Percentiles rank a stretch among this genome's conserved stretches.
phyloP scores from a whole-genome alignment of 1,139 yeast species.

The Kodamaea sp. region DNA sequence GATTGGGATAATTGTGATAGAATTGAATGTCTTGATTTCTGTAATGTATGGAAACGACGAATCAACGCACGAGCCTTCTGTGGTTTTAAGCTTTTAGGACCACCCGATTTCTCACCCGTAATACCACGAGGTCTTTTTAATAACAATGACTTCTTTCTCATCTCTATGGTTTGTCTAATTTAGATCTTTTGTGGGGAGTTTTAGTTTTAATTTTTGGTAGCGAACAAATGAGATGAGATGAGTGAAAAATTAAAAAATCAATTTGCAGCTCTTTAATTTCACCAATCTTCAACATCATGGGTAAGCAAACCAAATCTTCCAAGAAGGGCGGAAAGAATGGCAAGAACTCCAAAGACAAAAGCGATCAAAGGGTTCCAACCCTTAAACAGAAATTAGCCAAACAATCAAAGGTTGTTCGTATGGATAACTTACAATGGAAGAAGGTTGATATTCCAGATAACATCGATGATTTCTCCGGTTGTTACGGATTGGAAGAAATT shows the following conservation, averaged over 20 bases:
- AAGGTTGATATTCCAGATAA: conserved; percentile 79
- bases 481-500: conserved; percentile 88
- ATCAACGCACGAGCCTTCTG: conserved; percentile 63
- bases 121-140: conserved; percentile 20
- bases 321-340: conserved; percentile 10
- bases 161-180: conserved; percentile 3
- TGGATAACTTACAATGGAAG: conserved; percentile 67
- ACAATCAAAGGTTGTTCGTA: conserved; percentile 43
- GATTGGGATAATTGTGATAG: conserved; percentile 19
- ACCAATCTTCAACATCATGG: conserved; percentile 2
- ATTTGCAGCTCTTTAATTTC: neutral
- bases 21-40: conserved; percentile 46
- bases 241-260: neutral
- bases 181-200: neutral
- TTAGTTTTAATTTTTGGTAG: neutral
- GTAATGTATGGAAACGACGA: conserved; percentile 62
- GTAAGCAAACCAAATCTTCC: conserved; percentile 5
- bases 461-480: conserved; percentile 82
- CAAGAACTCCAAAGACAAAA: conserved; percentile 10
- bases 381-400: conserved; percentile 31
- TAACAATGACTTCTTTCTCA: conserved; percentile 20
- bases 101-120: conserved; percentile 14
- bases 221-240: neutral
- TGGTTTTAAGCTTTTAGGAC: conserved; percentile 52
- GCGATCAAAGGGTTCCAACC: conserved; percentile 22